These are phyloP conservation scores for Cladosporium sphaerospermum DNA, from an alignment of 2,329 filamentous ascomycete genomes.

Conservation along the genomic window DNA sequence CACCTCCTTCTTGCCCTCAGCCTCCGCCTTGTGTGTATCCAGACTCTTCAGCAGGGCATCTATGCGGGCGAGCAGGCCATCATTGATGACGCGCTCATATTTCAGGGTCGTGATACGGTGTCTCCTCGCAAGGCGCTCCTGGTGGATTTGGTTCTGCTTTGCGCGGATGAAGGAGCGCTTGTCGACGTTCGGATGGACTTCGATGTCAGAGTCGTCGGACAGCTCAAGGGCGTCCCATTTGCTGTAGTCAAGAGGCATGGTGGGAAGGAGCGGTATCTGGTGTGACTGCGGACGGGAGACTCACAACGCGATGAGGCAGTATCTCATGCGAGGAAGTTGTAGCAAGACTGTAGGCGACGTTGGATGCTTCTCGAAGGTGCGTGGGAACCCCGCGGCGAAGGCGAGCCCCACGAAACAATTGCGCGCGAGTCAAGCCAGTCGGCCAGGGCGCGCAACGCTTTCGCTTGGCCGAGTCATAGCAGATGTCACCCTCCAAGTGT, in stretches of 20 bases:
- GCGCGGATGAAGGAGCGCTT: slow-evolving; percentile 97
- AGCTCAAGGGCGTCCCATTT: slow-evolving; percentile 90
- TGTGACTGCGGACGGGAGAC: no score
- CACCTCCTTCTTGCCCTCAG: slow-evolving; percentile 51
- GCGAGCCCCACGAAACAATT: no score
- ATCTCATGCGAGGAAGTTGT: no score
- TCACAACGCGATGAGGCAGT: no score
- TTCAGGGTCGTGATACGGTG: slow-evolving; percentile 85
- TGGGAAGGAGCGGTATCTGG: neutral
- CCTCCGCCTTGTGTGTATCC: slow-evolving; percentile 59
- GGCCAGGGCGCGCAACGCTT: no score
- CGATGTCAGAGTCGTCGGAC: slow-evolving; percentile 95
- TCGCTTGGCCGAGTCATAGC: no score
- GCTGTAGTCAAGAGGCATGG: slow-evolving; percentile 61
- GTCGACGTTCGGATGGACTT: slow-evolving; percentile 98
- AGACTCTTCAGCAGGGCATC: slow-evolving; percentile 69
- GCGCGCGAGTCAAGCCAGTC: no score
- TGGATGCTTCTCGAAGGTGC: no score
- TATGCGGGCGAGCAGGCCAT: slow-evolving; percentile 80
- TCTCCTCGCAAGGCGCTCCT: slow-evolving; percentile 77
- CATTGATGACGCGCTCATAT: slow-evolving; percentile 89
- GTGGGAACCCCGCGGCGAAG: no score
- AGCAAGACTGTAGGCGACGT: no score
- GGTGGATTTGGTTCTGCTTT: slow-evolving; percentile 95
- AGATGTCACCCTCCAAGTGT: no score